Percentiles rank a stretch among this genome's conserved stretches.
phyloP scores from a whole-genome alignment of 1,284 basidiomycete species.

The Rhodofomes roseus region DNA sequence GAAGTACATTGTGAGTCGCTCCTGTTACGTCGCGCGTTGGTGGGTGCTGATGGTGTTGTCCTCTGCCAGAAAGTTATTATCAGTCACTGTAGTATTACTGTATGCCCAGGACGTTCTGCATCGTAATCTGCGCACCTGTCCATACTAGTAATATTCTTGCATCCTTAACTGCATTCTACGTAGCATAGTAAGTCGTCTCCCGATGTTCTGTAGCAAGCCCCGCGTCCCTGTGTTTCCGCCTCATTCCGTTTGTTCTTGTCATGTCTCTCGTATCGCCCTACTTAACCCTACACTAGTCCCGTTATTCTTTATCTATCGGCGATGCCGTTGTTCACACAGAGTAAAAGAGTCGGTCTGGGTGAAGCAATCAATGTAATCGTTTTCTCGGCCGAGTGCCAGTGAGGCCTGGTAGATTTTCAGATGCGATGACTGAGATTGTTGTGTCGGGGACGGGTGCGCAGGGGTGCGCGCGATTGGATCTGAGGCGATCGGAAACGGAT shows the following conservation, averaged over 20 bases:
- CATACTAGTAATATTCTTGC: neutral
- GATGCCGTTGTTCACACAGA: neutral
- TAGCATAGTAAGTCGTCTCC: slow-evolving; percentile 1
- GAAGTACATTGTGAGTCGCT: slow-evolving; percentile 7
- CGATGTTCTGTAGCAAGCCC: neutral
- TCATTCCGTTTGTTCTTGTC: no score
- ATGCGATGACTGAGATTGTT: no score
- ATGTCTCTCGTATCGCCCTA: neutral
- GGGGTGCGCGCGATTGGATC: neutral
- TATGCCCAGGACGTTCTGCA: slow-evolving; percentile 1
- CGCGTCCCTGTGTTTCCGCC: neutral
- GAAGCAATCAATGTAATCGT: neutral
- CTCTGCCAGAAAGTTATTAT: neutral
- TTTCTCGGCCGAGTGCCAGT: no score
- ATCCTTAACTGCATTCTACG: neutral
- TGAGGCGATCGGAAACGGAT: neutral
- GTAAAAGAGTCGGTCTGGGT: neutral
- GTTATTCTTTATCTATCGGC: neutral
- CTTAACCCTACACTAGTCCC: neutral
- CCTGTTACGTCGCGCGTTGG: neutral
- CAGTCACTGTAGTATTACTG: neutral
- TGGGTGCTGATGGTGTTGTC: neutral
- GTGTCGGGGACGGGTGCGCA: no score
- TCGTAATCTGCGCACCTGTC: neutral
- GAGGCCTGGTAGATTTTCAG: no score